Evolutionary conservation across 2,329 filamentous ascomycete genomes (phyloP).

Genomic region (Dactylellina sp.): DNA sequence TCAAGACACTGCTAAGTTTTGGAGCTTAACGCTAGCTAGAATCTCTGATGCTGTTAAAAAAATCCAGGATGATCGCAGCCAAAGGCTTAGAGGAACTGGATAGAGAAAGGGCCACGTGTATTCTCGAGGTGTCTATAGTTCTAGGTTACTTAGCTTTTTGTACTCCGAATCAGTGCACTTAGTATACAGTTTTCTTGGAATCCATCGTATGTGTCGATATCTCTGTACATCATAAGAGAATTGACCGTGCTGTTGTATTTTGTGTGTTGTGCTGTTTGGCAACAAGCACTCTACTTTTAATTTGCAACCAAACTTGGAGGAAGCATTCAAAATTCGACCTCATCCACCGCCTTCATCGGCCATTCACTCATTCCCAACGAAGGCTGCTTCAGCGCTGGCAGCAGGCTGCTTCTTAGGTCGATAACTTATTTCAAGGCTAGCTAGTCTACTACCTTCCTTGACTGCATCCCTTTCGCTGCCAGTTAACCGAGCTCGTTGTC

Average conservation of each 20-base stretch:
- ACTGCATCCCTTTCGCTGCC: background rate
- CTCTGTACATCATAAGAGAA: too few species aligned
- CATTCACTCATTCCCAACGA: constrained; percentile 1
- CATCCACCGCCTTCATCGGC: background rate
- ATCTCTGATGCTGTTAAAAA: constrained; percentile 10
- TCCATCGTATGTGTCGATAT: too few species aligned
- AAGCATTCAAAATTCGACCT: background rate
- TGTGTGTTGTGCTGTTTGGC: constrained; percentile 18
- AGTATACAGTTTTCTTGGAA: too few species aligned
- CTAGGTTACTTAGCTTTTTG: too few species aligned
- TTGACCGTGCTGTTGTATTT: background rate
- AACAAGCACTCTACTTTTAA: background rate
- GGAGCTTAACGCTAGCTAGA: constrained; percentile 3
- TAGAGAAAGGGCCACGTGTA: too few species aligned
- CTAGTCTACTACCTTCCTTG: background rate
- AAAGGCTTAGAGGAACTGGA: background rate
- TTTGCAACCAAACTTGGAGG: background rate
- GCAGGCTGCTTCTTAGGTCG: background rate
- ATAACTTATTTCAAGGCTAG: background rate
- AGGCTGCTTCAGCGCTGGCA: constrained; percentile 5
- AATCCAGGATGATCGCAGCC: constrained; percentile 7
- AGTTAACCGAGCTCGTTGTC: background rate
- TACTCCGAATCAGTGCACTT: too few species aligned
- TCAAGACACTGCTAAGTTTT: background rate
- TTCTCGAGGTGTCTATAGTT: too few species aligned